Evolutionary conservation across 768 basidiomycete species (phyloP).

Genomic region (Amanita thiersii): DNA sequence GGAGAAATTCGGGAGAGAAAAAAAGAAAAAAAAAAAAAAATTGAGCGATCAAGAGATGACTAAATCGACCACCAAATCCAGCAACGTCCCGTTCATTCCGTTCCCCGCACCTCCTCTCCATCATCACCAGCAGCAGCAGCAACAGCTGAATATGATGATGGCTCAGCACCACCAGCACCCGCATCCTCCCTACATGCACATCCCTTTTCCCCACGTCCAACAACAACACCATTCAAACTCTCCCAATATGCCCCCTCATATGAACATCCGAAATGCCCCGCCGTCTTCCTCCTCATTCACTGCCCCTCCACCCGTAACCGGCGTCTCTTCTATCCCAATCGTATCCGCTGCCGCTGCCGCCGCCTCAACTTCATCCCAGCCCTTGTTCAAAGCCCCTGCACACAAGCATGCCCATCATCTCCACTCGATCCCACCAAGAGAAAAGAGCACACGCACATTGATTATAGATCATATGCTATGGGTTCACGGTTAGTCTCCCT

Average conservation of each 20-base stretch:
- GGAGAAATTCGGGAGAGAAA: constrained; percentile 9
- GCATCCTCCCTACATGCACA: neutral
- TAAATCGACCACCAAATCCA: neutral
- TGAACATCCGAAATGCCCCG: neutral
- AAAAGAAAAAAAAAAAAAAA: neutral
- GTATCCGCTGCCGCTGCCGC: constrained; percentile 1
- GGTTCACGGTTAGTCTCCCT: constrained; percentile 50
- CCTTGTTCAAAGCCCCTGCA: constrained; percentile 30
- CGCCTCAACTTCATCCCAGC: constrained; percentile 44
- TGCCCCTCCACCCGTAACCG: constrained; percentile 14
- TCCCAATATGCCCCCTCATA: too few species aligned
- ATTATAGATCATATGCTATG: constrained; percentile 86
- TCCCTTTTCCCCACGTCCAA: neutral
- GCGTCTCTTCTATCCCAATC: neutral
- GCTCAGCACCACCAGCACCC: constrained; percentile 1
- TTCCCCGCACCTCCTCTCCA: neutral
- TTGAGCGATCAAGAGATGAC: constrained; percentile 2
- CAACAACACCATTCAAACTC: neutral
- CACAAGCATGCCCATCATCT: constrained; percentile 87
- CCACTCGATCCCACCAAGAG: constrained; percentile 78
- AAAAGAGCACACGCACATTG: constrained; percentile 83
- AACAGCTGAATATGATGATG: too few species aligned
- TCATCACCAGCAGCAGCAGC: neutral
- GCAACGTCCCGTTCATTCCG: too few species aligned
- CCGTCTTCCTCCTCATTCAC: too few species aligned